Base-by-base conservation (phyloP, 768 basidiomycete genomes). In the Boletus sp. region DNA sequence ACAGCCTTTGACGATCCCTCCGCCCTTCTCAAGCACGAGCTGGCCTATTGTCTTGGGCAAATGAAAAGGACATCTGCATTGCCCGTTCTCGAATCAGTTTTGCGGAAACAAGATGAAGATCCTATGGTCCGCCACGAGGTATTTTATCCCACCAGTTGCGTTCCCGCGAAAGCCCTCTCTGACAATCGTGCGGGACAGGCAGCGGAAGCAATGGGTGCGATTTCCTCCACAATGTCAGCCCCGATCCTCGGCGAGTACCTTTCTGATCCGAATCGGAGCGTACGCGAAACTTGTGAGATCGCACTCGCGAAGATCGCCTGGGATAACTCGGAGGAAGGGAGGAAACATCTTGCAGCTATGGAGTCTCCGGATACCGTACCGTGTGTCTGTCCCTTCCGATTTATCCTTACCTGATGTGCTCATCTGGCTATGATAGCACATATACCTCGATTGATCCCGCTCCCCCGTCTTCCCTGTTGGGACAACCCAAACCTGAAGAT, bases 101-200 rank as follows among this genome's bases (percentile, higher is more conserved):
- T 99, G 35, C 76, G 80, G 57, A 77, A 93, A 65, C 66, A 70
- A 38, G 65, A 76, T 17, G 87, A 95, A 68, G 89, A 96, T 70
- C 87, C 93, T 0, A 99, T 99, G 97, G 97, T 98, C 56, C 79
- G 97, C 51, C 97, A 99, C 74, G 97, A 99, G 81, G 93, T 90
- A 61, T 54, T 77, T 62, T 44, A 15, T 34, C 19, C 43, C 33
- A 32, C n/a, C 30, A 5, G 27, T 13, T 45, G 33, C 35, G n/a
- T 27, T 50, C 37, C 27, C 21, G 37, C 21, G 8, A 14, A 39
- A n/a, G 13, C 37, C 45, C 38, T 40, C 39, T 51, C 42, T 60
- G 57, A 62, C 39, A 41, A 53, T 50, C 58, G 54, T 52, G 50
- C 47, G 59, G 58, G 59, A 44, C 58, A 95, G 90, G 94, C 96